These are phyloP conservation scores for Phialophora tarda DNA, from an alignment of 2,329 filamentous ascomycete genomes.

Conservation along the genomic window DNA sequence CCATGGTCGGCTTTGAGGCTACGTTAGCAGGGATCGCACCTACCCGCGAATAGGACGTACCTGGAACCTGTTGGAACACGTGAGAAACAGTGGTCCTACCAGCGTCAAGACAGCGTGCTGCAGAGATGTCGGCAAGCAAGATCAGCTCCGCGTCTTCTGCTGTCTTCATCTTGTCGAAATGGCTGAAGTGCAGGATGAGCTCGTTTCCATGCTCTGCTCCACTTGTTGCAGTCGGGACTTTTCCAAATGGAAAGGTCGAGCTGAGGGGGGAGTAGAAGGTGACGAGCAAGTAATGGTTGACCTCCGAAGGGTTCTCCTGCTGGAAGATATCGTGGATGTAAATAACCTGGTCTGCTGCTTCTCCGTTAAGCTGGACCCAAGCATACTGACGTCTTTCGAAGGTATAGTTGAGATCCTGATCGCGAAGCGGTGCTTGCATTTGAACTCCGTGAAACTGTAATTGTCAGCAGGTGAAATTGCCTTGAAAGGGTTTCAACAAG, in stretches of 20 bases:
- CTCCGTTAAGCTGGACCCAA: conserved; percentile 5
- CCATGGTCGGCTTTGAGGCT: neutral
- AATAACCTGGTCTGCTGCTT: conserved; percentile 15
- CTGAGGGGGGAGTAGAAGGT: conserved; percentile 26
- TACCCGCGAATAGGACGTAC: neutral
- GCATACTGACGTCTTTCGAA: conserved; percentile 22
- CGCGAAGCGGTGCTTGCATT: neutral
- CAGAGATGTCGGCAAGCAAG: conserved; percentile 20
- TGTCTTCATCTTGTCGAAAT: conserved; percentile 29
- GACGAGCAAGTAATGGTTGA: conserved; percentile 13
- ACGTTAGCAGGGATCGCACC: conserved; percentile 1
- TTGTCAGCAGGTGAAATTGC: neutral
- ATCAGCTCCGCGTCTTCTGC: conserved; percentile 25
- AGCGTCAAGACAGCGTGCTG: conserved; percentile 5
- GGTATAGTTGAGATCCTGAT: conserved; percentile 14
- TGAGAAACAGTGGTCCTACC: neutral
- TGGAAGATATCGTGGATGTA: conserved; percentile 22
- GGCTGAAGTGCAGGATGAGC: conserved; percentile 27
- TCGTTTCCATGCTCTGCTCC: conserved; percentile 14
- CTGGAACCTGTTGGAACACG: conserved; percentile 4
- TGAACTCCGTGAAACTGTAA: neutral
- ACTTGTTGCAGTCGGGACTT: neutral
- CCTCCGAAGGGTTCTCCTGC: neutral
- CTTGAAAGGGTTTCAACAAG: neutral
- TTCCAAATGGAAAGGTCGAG: neutral